phyloP scores from a whole-genome alignment of 2,329 filamentous ascomycete genomes.

The Beauveria brongniartii region DNA sequence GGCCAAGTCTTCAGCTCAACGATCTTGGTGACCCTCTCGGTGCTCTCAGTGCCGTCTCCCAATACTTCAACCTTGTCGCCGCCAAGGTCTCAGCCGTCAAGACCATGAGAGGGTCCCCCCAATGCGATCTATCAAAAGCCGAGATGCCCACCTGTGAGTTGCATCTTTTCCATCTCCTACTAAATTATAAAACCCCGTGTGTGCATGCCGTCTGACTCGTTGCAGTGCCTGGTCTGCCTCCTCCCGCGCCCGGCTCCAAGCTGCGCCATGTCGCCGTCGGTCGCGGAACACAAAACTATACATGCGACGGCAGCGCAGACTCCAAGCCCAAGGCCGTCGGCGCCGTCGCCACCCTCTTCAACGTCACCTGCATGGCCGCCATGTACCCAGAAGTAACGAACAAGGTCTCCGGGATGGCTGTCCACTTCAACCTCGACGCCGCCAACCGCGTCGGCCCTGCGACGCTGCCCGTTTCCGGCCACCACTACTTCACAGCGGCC shows the following conservation, averaged over 20 bases:
- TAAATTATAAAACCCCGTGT: not conserved
- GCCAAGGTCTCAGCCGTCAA: slow-evolving; percentile 43
- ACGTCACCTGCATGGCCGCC: slow-evolving; percentile 72
- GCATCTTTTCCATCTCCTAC: not conserved
- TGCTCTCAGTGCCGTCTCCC: slow-evolving; percentile 40
- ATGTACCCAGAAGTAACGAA: slow-evolving; percentile 59
- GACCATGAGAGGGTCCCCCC: slow-evolving; percentile 30
- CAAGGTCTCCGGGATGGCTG: slow-evolving; percentile 56
- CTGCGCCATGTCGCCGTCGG: slow-evolving; percentile 78
- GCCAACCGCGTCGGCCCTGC: slow-evolving; percentile 42
- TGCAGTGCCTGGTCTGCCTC: slow-evolving; percentile 44
- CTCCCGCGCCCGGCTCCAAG: slow-evolving; percentile 49
- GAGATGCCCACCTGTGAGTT: slow-evolving; percentile 33
- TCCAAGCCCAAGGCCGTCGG: slow-evolving; percentile 59
- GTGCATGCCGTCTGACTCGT: not conserved
- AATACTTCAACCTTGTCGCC: slow-evolving; percentile 54
- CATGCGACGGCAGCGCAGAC: slow-evolving; percentile 55
- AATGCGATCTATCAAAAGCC: slow-evolving; percentile 48
- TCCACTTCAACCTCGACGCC: slow-evolving; percentile 53
- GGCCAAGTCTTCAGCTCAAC: slow-evolving; percentile 29
- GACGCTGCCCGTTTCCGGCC: slow-evolving; percentile 58
- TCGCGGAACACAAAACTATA: slow-evolving; percentile 90
- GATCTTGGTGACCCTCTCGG: slow-evolving; percentile 28
- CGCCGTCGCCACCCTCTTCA: slow-evolving; percentile 78
- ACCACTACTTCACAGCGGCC: slow-evolving; percentile 70